A percentile compares a stretch with the other conserved stretches of the same genome.
phyloP scores from a whole-genome alignment of 257 asterid species.

The Solanum lycopersicoides region DNA sequence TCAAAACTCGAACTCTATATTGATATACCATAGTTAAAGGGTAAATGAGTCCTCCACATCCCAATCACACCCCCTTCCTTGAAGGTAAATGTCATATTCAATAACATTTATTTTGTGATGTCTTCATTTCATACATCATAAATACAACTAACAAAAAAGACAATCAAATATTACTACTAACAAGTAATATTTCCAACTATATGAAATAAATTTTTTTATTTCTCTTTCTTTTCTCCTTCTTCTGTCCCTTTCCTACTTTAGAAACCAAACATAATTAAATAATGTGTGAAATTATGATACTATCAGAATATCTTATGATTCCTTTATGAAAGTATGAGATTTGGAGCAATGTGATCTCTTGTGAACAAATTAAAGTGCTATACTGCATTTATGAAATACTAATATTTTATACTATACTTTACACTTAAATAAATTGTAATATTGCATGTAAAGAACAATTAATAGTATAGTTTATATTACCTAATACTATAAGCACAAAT shows the following conservation, averaged over 20 bases:
- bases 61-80: neutral
- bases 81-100: neutral
- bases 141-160: neutral
- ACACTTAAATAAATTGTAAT: neutral
- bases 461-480: neutral
- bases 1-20: neutral
- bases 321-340: neutral
- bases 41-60: neutral
- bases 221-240: neutral
- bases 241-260: neutral
- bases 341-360: neutral
- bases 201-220: neutral
- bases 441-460: neutral
- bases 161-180: neutral
- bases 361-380: neutral
- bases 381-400: neutral
- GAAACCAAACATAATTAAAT: neutral
- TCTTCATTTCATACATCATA: neutral
- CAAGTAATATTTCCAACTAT: neutral
- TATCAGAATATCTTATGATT: neutral
- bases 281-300: neutral
- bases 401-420: neutral
- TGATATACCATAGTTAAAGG: neutral
- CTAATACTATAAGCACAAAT: neutral
- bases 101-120: neutral